Evolutionary conservation across 148 eudicot genomes (phyloP).

Genomic region (Fallopia convolvulus): DNA sequence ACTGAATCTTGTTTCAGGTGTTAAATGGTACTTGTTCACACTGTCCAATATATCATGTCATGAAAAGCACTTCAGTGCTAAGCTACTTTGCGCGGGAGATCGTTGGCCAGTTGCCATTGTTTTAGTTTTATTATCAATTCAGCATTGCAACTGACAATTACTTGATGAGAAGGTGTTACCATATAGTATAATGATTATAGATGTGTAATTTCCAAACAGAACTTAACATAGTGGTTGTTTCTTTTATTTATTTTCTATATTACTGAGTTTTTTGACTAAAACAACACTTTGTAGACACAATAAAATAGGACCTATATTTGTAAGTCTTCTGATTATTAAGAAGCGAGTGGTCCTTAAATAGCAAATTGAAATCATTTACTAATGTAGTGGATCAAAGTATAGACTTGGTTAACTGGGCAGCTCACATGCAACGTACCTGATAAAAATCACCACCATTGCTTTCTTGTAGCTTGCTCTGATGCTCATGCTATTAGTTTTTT

Average conservation of each 20-base stretch:
- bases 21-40: neutral
- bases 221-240: neutral
- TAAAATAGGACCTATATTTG: neutral
- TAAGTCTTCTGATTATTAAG: neutral
- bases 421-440: neutral
- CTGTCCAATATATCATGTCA: neutral
- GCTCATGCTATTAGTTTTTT: neutral
- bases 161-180: neutral
- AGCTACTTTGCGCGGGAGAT: neutral
- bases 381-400: too few species aligned
- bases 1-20: neutral
- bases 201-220: neutral
- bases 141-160: neutral
- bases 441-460: conserved; percentile 1
- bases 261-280: too few species aligned
- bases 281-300: neutral
- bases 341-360: neutral
- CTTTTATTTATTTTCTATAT: too few species aligned
- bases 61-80: neutral
- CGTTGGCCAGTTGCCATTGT: neutral
- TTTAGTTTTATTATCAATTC: too few species aligned
- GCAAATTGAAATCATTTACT: neutral
- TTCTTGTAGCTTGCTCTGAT: conserved; percentile 16
- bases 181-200: neutral
- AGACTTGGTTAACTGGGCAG: neutral